phyloP scores from a whole-genome alignment of 1,284 basidiomycete species.

The Malassezia sp. region DNA sequence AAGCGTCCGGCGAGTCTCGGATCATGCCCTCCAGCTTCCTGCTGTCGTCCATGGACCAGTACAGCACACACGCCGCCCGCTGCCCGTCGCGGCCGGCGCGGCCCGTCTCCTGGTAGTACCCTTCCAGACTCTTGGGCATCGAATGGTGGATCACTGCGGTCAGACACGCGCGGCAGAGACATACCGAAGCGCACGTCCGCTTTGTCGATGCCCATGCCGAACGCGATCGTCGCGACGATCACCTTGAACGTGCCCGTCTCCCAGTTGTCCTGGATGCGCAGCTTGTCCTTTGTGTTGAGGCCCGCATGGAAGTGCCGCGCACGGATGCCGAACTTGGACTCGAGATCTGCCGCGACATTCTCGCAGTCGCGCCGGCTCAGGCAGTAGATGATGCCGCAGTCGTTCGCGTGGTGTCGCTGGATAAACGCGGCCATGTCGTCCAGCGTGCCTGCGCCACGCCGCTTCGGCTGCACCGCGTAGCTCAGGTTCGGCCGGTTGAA shows the following conservation, averaged over 20 bases:
- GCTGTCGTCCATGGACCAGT: conserved; percentile 55
- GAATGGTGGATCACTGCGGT: conserved; percentile 69
- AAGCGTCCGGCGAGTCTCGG: conserved; percentile 50
- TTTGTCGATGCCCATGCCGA: conserved; percentile 98
- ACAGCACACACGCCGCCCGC: conserved; percentile 42
- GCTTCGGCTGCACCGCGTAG: conserved; percentile 58
- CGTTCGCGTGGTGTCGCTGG: conserved; percentile 52
- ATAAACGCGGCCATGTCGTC: conserved; percentile 66
- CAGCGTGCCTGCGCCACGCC: conserved; percentile 52
- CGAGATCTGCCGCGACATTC: conserved; percentile 60
- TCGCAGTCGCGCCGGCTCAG: conserved; percentile 64
- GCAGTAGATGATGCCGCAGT: conserved; percentile 83
- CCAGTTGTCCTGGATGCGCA: conserved; percentile 62
- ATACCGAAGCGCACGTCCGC: conserved; percentile 63
- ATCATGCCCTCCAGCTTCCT: conserved; percentile 53
- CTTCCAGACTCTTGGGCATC: conserved; percentile 60
- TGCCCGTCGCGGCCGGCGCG: conserved; percentile 69
- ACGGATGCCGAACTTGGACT: conserved; percentile 53
- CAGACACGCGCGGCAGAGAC: no score
- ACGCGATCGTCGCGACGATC: conserved; percentile 74
- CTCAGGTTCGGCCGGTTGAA: conserved; percentile 85
- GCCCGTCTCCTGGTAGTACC: conserved; percentile 71
- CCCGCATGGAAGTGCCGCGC: conserved; percentile 80
- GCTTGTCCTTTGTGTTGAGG: conserved; percentile 59
- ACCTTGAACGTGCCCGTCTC: conserved; percentile 62